Percentiles rank a stretch among this genome's conserved stretches.
Conservation (phyloP, 2,329 filamentous ascomycete species). For the Aspergillus sp. region DNA sequence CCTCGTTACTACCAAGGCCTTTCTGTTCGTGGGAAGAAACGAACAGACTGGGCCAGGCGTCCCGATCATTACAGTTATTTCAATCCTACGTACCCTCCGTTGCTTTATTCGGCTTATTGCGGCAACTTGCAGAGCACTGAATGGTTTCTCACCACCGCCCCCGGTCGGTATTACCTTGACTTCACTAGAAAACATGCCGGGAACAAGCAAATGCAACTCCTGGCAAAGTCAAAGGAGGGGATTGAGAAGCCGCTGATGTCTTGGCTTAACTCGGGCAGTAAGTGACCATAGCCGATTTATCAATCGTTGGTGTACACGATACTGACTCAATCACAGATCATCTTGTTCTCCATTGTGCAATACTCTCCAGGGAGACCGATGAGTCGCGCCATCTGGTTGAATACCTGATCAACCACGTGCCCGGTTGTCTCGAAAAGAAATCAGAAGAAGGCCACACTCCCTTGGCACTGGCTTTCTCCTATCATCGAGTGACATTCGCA, state of each 20-base stretch:
- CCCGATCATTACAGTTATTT: conserved; percentile 20
- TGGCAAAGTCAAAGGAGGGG: conserved; percentile 49
- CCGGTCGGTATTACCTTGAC: conserved; percentile 65
- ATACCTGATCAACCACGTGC: conserved; percentile 64
- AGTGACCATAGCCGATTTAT: conserved; percentile 29
- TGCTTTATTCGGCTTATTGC: conserved; percentile 31
- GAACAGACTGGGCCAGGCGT: conserved; percentile 70
- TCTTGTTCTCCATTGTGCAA: conserved; percentile 65
- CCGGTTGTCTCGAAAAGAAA: conserved; percentile 63
- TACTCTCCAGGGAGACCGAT: conserved; percentile 46
- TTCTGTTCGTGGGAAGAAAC: conserved; percentile 72
- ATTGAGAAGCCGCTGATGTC: conserved; percentile 9
- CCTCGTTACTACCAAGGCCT: conserved; percentile 75
- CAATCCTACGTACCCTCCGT: conserved; percentile 20
- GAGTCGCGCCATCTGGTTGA: conserved; percentile 58
- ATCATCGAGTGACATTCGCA: conserved; percentile 35
- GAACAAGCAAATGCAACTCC: conserved; percentile 61
- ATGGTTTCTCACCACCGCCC: conserved; percentile 74
- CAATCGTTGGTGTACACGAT: neutral
- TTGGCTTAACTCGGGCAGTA: conserved; percentile 48
- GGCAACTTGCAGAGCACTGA: conserved; percentile 67
- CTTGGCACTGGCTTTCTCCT: conserved; percentile 63
- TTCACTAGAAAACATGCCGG: conserved; percentile 63
- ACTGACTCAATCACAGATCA: conserved; percentile 22
- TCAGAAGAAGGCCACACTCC: conserved; percentile 54